Percentiles rank a stretch among this genome's conserved stretches.
Evolutionary conservation across 257 asterid species (phyloP).

Genomic region (Echium plantagineum): DNA sequence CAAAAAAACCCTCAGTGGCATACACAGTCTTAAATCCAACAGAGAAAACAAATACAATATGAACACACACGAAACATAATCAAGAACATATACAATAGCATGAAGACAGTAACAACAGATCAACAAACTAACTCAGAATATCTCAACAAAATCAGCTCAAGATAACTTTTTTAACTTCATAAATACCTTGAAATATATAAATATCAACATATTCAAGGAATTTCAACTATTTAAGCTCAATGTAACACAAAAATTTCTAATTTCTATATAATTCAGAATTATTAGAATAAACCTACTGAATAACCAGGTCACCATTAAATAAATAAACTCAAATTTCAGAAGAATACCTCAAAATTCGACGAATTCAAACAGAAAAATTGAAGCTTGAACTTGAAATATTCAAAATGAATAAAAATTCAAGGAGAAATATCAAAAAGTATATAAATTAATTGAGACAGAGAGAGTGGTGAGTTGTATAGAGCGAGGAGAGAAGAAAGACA

Average conservation of each 20-base stretch:
- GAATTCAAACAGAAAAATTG: neutral
- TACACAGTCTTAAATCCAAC: slow-evolving; percentile 17
- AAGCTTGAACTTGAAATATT: neutral
- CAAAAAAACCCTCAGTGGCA: slow-evolving; percentile 27
- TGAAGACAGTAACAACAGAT: neutral
- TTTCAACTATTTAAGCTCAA: too few relatives aligned
- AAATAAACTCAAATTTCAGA: too few relatives aligned
- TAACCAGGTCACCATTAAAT: too few relatives aligned
- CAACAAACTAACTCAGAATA: neutral
- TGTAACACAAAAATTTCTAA: too few relatives aligned
- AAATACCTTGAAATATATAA: too few relatives aligned
- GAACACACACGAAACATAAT: neutral
- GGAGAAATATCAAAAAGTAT: neutral
- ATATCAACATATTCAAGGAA: neutral
- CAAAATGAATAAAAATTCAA: neutral
- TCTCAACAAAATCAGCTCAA: neutral
- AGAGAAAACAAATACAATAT: neutral
- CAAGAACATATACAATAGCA: neutral
- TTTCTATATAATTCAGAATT: too few relatives aligned
- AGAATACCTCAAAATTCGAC: too few relatives aligned
- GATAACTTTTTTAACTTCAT: too few relatives aligned
- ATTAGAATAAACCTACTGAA: too few relatives aligned
- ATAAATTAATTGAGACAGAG: neutral
- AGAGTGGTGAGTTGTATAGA: slow-evolving; percentile 36
- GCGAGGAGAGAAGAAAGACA: slow-evolving; percentile 16